Percentiles rank a stretch among this genome's conserved stretches.
Conservation (phyloP, 2,329 filamentous ascomycete species). For the Colletotrichum higginsianum region DNA sequence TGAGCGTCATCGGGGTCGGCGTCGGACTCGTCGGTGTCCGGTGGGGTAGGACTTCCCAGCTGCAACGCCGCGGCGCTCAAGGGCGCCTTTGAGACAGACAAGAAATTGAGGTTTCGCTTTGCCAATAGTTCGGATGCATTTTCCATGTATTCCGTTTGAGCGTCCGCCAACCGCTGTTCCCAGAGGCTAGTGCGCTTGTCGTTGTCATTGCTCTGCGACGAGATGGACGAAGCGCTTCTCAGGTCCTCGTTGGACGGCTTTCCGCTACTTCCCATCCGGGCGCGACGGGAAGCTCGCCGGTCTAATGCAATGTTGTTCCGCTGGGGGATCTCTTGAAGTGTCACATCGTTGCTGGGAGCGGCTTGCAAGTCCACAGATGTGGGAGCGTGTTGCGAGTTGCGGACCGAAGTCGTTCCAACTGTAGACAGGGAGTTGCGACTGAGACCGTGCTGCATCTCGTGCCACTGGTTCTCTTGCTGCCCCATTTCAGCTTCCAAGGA, state of each 20-base stretch:
- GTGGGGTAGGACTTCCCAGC: slow-evolving; percentile 68
- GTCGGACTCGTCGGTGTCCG: slow-evolving; percentile 66
- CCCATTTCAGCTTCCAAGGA: slow-evolving; percentile 75
- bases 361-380: not conserved
- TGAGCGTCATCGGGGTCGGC: slow-evolving; percentile 52
- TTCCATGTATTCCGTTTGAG: slow-evolving; percentile 61
- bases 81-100: slow-evolving; percentile 49
- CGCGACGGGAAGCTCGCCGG: slow-evolving; percentile 55
- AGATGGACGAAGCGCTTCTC: slow-evolving; percentile 49
- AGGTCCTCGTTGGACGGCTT: slow-evolving; percentile 47
- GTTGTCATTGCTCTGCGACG: slow-evolving; percentile 47
- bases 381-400: slow-evolving; percentile 49
- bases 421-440: slow-evolving; percentile 67
- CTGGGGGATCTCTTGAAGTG: slow-evolving; percentile 42
- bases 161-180: slow-evolving; percentile 62
- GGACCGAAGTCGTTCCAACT: slow-evolving; percentile 53
- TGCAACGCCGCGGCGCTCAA: slow-evolving; percentile 47
- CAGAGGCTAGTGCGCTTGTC: slow-evolving; percentile 55
- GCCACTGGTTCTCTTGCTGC: slow-evolving; percentile 72
- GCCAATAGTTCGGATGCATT: slow-evolving; percentile 55
- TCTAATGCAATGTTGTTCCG: slow-evolving; percentile 54
- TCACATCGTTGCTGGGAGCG: slow-evolving; percentile 31
- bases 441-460: slow-evolving; percentile 68
- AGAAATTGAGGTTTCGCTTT: slow-evolving; percentile 57
- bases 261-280: slow-evolving; percentile 53